phyloP scores from a whole-genome alignment of 2,329 filamentous ascomycete genomes.

The Chaetomiaceae sp. region DNA sequence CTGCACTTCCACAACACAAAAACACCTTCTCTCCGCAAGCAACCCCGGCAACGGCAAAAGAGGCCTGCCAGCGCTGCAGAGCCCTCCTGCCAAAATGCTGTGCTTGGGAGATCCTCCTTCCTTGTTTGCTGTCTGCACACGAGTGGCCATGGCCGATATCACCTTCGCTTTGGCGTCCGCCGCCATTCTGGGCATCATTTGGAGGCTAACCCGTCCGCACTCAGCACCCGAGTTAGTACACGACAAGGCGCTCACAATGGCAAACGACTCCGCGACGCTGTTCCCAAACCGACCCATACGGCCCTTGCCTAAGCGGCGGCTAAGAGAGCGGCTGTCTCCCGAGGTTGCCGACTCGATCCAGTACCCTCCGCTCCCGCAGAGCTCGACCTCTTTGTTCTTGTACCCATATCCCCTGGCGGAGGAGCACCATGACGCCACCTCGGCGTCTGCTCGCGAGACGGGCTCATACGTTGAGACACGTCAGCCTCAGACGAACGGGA shows the following conservation, averaged over 20 bases:
- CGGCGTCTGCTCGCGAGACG: slow-evolving; percentile 30
- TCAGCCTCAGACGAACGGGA: slow-evolving; percentile 49
- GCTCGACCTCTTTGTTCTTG: slow-evolving; percentile 70
- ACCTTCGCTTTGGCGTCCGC: slow-evolving; percentile 1
- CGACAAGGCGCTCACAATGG: slow-evolving; percentile 48
- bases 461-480: slow-evolving; percentile 28
- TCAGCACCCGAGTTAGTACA: slow-evolving; percentile 35
- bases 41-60: neutral
- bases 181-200: slow-evolving; percentile 12
- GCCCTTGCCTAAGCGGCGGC: slow-evolving; percentile 80
- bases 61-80: slow-evolving; percentile 4
- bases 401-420: slow-evolving; percentile 59
- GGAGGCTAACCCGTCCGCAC: slow-evolving; percentile 17
- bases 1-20: neutral
- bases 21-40: neutral
- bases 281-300: slow-evolving; percentile 90
- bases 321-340: slow-evolving; percentile 82
- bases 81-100: slow-evolving; percentile 3
- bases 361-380: slow-evolving; percentile 72
- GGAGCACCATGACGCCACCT: slow-evolving; percentile 36
- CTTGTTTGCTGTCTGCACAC: neutral
- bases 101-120: slow-evolving; percentile 1
- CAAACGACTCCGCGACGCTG: slow-evolving; percentile 71
- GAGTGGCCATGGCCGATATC: slow-evolving; percentile 2
- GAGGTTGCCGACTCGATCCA: slow-evolving; percentile 78